Base-by-base conservation (phyloP, 768 basidiomycete genomes). In the Ephemerocybe angulata region DNA sequence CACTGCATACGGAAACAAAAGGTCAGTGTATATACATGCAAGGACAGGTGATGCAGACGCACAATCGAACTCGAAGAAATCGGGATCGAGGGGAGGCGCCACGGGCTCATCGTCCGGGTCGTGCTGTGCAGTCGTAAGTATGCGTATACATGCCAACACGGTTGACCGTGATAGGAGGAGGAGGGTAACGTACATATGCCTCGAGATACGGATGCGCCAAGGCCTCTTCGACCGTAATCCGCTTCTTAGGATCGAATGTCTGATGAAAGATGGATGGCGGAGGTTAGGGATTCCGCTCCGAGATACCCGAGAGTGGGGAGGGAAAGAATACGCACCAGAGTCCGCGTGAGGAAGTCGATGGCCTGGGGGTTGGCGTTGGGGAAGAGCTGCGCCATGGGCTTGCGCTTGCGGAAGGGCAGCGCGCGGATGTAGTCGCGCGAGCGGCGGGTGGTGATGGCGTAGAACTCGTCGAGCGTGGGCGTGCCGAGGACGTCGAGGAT, bases 181-280 rank as follows among this genome's bases (percentile, higher is more conserved):
- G 35, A 24, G 24, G 15, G 37, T 60, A 28, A 79, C 87, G 42
- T 63, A 90, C 89, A 67, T 97, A 96, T 69, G 94, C 90, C 68
- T 93, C 92, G 12, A 96, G 80, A 65, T 96, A 96, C 5, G 95
- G 94, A 64, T 98, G 95, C n/a, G 87, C 87, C 30, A 99, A 76
- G 5, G 94, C 94, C 55, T 95, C 86, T 66, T 98, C 95, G 38
- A 95, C 93, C 0, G 93, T 93, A 68, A 93, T 87, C 42, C 97
- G 87, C 70, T 95, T 97, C 78, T 94, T 95, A 22, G 97, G 96
- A 72, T 97, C 95, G 71, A 98, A 99, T 0, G 97, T 96, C 89
- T 90, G 61, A 19, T 44, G 48, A 40, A 44, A 15, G 37, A 44
- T 47, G 33, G 33, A 24, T 53, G 41, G 52, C n/a, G n/a, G n/a